Percentiles rank a stretch among this genome's conserved stretches.
Evolutionary conservation across 2,329 filamentous ascomycete species (phyloP).

Genomic region (Rutstroemia sp.): DNA sequence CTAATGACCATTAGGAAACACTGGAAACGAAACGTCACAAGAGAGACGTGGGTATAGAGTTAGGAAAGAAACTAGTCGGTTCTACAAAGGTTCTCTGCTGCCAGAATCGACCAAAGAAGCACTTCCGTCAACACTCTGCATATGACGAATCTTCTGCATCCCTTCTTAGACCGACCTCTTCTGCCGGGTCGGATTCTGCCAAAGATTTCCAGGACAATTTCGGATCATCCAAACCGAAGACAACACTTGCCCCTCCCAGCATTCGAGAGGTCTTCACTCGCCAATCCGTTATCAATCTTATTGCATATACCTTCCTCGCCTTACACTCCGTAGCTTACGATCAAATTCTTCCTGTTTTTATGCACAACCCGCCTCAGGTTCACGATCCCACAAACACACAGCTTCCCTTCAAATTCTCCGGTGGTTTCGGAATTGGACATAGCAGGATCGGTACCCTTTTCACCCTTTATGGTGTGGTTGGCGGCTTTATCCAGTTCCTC

Average conservation of each 20-base stretch:
- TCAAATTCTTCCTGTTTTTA: constrained; percentile 80
- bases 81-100: constrained; percentile 21
- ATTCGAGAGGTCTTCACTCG: constrained; percentile 62
- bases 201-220: constrained; percentile 16
- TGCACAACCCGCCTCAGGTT: constrained; percentile 62
- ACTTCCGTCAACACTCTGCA: constrained; percentile 34
- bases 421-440: constrained; percentile 69
- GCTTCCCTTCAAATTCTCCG: constrained; percentile 73
- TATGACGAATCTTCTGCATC: constrained; percentile 51
- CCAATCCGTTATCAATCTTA: constrained; percentile 68
- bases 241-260: constrained; percentile 29
- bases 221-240: constrained; percentile 25
- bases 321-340: constrained; percentile 81
- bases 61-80: constrained; percentile 59
- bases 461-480: constrained; percentile 71
- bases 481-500: constrained; percentile 78
- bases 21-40: constrained; percentile 61
- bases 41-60: constrained; percentile 66
- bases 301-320: constrained; percentile 73
- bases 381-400: constrained; percentile 47
- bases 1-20: constrained; percentile 56
- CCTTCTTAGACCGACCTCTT: constrained; percentile 37
- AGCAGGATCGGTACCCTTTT: constrained; percentile 78
- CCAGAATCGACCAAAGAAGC: constrained; percentile 11
- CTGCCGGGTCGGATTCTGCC: constrained; percentile 23